phyloP scores from a whole-genome alignment of 179 eudicot genomes.

The Dionaea muscipula region DNA sequence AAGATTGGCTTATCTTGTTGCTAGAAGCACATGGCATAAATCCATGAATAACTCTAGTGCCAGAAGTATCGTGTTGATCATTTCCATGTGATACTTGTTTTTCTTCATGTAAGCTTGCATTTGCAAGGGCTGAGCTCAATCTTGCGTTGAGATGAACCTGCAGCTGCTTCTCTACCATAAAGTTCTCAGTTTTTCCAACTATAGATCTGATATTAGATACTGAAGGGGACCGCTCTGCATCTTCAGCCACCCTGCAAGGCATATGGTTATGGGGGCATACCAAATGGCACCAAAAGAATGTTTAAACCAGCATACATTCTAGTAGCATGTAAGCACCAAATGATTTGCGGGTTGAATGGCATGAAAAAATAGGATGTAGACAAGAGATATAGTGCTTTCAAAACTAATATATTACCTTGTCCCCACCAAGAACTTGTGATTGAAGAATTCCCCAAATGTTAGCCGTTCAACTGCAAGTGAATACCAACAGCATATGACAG shows the following conservation, averaged over 20 bases:
- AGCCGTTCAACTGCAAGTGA: constrained; percentile 44
- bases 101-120: constrained; percentile 7
- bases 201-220: constrained; percentile 15
- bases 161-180: constrained; percentile 10
- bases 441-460: constrained; percentile 44
- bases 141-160: constrained; percentile 8
- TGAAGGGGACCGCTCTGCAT: constrained; percentile 13
- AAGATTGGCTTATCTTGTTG: constrained; percentile 13
- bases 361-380: background rate
- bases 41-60: constrained; percentile 9
- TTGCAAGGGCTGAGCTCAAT: background rate
- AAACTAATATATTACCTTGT: constrained; percentile 18
- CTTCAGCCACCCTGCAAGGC: constrained; percentile 19
- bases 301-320: constrained; percentile 2
- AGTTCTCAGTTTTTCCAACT: constrained; percentile 8
- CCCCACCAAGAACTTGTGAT: constrained; percentile 35
- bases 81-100: constrained; percentile 6
- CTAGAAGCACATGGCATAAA: constrained; percentile 6
- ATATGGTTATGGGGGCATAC: background rate
- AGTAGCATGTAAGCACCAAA: background rate
- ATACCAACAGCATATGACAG: constrained; percentile 2
- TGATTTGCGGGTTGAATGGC: background rate
- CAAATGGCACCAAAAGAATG: constrained; percentile 4
- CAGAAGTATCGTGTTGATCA: constrained; percentile 15
- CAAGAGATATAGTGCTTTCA: background rate